Base-by-base conservation (phyloP, 2,329 filamentous ascomycete genomes). In the Fusarium graminum region DNA sequence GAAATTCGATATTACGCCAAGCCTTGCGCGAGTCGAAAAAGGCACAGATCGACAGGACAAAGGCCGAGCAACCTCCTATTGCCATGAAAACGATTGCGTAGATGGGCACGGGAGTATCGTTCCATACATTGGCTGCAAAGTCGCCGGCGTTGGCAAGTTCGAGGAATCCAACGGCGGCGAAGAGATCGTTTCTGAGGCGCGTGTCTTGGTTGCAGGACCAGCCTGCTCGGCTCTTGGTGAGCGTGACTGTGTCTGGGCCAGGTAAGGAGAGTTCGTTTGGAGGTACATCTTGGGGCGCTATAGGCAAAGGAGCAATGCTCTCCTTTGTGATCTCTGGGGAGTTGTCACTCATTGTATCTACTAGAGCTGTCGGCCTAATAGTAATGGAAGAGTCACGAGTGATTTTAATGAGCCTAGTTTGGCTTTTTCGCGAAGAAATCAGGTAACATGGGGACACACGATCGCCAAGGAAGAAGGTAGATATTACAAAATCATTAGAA, bases 61-160 rank as follows among this genome's bases (percentile, higher is more conserved):
- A 74, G 0, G 85, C 84, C 3, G 81, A 62, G 0, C 79, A 79
- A 0, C 81, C 85, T 2, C 85, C 85, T 4, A 86, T 74, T 0
- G 76, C 83, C 85, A 87, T 86, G 6, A 86, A 74, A 0, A 81
- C 78, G 1, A 80, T 73, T 10, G 83, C 85, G 47, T 82, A 82
- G 2, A 70, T 64, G 0, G 85, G 85, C 0, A 85, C 79, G 0
- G 84, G 85, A 0, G 80, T 74, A 2, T 80, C 63, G 63, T 87
- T 87, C 82, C 83, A 87, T 2, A 87, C 80, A 53, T 87, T 87
- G 54, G 85, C 85, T 0, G 85, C 83, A 53, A 87, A 87, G 65
- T 87, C 85, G 3, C 80, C 80, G 0, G 83, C 83, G 67, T 87
- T 87, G 52, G 82, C 82, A 3, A 86, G 76, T 60, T 87, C 85